Evolutionary conservation across 805 yeast genomes (phyloP), one percentile per base, ranked within the genome.

Genomic region (Wickerhamomyces xylosicus): DNA sequence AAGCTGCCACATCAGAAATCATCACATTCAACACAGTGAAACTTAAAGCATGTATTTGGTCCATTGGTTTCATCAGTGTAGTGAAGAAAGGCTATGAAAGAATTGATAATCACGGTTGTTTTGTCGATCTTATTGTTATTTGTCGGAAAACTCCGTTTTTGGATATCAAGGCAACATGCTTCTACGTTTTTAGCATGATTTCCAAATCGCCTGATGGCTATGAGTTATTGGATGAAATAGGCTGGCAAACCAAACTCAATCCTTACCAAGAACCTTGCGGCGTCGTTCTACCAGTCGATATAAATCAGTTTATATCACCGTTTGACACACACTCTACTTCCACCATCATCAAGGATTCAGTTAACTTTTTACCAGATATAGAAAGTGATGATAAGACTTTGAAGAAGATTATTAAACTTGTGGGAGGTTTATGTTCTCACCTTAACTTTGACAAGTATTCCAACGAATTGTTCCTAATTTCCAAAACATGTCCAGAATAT

Each of bases 31-130:
- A 15, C 8, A 6, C 33, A 16, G 27, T 63, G 8, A 69, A 68
- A 44, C 57, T 90, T 19, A 85, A 85, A 52, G 84, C 89, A 10
- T 74, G 81, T 27, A 50, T 90, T 28, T 90, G 97, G 97, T 79
- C 94, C 2, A 66, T 85, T 27, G 97, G 96, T 0, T 78, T 79
- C 49, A 76, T 89, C 22, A 89, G 89, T 2, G 73, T 87, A 1
- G 73, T 86, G 1, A 71, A 71, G 9, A 61, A 69, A 37, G 97
- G 97, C 0, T 76, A 82, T 15, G 63, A 69, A 15, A 60, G 79
- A 33, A 49, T 78, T 29, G 85, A 77, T 42, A 68, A 68, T 27
- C 64, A 60, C 44, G 71, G 72, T 2, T 59, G 75, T 40, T 66
- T 75, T 31, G 66, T 67, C 44, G 72, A 74, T 35, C 66, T 90